Evolutionary conservation across 2,329 filamentous ascomycete species (phyloP), one percentile per base, ranked within the genome.

Genomic region (Fusarium sp.): DNA sequence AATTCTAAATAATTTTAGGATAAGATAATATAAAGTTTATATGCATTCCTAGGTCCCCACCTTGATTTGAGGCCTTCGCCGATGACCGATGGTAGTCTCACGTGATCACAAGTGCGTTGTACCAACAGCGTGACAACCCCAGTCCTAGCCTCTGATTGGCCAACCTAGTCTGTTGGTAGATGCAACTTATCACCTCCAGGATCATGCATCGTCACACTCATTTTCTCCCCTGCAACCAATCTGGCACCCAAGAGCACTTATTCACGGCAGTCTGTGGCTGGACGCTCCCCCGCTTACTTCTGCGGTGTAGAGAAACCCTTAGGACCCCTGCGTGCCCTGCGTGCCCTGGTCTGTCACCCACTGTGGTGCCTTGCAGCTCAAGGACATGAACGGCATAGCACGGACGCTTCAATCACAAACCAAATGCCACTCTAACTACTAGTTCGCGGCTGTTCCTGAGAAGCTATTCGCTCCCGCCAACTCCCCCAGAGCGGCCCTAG

Each of bases 161-260:
- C 58, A 40, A 28, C 38, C 56, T 50, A 23, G 23, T 40, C 53
- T 55, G 24, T 53, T 49, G 42, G 50, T 19, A 47, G 44, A 53
- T 49, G 49, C 43, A 52, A 54, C 58, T 58, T 46, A 45, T 72
- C 67, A 72, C 65, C 48, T 52, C 52, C 43, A 48, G 47, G 56
- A 62, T 68, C 48, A 67, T 56, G 60, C 68, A 59, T 63, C 59
- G 28, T 72, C 69, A 72, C 69, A 70, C 48, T 36, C 17, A 36
- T 14, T 17, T 10, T 39, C 40, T 45, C 39, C 28, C 39, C 26
- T 44, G 26, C 30, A 51, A 46, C 65, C 68, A 72, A 72, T 72
- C 50, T 57, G 50, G 60, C 65, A 58, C 49, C 62, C 32, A 47
- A 66, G 60, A 56, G 10, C 58, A 56, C 26, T 26, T 45, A 49